Evolutionary conservation across 495 filamentous ascomycete species (phyloP).

Genomic region (Trichoderma erinaceum): DNA sequence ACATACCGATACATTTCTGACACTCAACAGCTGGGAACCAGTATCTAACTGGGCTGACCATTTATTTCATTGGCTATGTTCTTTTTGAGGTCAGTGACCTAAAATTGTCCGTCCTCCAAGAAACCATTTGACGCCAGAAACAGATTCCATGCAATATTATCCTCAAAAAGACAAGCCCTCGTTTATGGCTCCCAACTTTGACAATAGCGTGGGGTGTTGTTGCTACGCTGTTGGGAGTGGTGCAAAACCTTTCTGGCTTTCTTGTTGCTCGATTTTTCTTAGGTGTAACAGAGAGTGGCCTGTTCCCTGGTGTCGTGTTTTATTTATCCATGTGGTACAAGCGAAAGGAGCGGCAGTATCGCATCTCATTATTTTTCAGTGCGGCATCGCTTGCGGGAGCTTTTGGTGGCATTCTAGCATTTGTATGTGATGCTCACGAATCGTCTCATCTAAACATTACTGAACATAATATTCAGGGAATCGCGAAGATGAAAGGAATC

Average conservation of each 20-base stretch:
- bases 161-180: slow-evolving; percentile 63
- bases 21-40: slow-evolving; percentile 50
- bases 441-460: slow-evolving; percentile 2
- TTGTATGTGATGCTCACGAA: slow-evolving; percentile 25
- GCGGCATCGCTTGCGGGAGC: slow-evolving; percentile 70
- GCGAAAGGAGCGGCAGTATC: slow-evolving; percentile 61
- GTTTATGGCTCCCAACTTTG: slow-evolving; percentile 47
- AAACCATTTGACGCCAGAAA: slow-evolving; percentile 13
- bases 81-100: slow-evolving; percentile 33
- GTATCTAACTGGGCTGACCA: slow-evolving; percentile 63
- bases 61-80: slow-evolving; percentile 75
- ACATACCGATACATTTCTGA: not conserved
- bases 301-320: slow-evolving; percentile 73
- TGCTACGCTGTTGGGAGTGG: slow-evolving; percentile 63
- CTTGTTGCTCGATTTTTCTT: slow-evolving; percentile 59
- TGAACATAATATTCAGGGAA: slow-evolving; percentile 35
- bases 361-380: slow-evolving; percentile 70
- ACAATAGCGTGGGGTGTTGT: slow-evolving; percentile 51
- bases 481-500: slow-evolving; percentile 55
- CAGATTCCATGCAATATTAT: slow-evolving; percentile 68
- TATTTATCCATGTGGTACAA: slow-evolving; percentile 87
- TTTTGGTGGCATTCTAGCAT: slow-evolving; percentile 73
- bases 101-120: not conserved
- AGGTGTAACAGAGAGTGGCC: slow-evolving; percentile 49
- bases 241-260: slow-evolving; percentile 59